These are phyloP conservation scores for Senecio squalidus DNA, from an alignment of 140 eudicot genomes.

Conservation along the genomic window DNA sequence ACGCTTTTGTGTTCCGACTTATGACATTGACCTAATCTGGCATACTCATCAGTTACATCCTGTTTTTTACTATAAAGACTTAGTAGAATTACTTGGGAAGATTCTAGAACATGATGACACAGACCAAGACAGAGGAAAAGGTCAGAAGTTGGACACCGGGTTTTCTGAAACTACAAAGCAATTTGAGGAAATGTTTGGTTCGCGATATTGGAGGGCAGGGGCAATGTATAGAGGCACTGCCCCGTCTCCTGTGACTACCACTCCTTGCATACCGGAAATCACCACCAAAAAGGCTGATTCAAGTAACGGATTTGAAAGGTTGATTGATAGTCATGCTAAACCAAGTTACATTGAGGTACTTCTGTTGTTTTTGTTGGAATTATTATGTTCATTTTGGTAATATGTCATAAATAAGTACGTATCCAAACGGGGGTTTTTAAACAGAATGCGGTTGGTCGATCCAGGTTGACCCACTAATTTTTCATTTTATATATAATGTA, in stretches of 20 bases:
- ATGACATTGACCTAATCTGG: slow-evolving; percentile 95
- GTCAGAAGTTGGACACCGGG: slow-evolving; percentile 77
- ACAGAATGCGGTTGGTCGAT: too few species aligned
- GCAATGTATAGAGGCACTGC: slow-evolving; percentile 79
- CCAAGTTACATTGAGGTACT: slow-evolving; percentile 57
- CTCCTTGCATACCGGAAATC: slow-evolving; percentile 39
- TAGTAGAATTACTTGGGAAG: slow-evolving; percentile 53
- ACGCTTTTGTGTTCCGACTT: slow-evolving; percentile 92
- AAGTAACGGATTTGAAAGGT: slow-evolving; percentile 18
- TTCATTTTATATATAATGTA: too few species aligned
- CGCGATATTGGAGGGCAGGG: slow-evolving; percentile 93
- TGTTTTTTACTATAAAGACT: slow-evolving; percentile 61
- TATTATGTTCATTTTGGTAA: neutral
- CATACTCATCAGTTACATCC: slow-evolving; percentile 96
- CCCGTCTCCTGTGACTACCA: slow-evolving; percentile 57
- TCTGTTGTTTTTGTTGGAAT: neutral
- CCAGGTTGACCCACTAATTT: too few species aligned
- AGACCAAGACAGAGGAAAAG: slow-evolving; percentile 76
- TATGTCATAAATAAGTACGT: too few species aligned
- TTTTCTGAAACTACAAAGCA: slow-evolving; percentile 81
- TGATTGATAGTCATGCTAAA: slow-evolving; percentile 38
- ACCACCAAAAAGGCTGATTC: slow-evolving; percentile 21
- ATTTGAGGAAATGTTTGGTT: slow-evolving; percentile 83
- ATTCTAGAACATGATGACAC: slow-evolving; percentile 92
- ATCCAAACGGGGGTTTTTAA: too few species aligned